Evolutionary conservation across 106 monocot species (phyloP).

Genomic region (Apostasia ramifera): DNA sequence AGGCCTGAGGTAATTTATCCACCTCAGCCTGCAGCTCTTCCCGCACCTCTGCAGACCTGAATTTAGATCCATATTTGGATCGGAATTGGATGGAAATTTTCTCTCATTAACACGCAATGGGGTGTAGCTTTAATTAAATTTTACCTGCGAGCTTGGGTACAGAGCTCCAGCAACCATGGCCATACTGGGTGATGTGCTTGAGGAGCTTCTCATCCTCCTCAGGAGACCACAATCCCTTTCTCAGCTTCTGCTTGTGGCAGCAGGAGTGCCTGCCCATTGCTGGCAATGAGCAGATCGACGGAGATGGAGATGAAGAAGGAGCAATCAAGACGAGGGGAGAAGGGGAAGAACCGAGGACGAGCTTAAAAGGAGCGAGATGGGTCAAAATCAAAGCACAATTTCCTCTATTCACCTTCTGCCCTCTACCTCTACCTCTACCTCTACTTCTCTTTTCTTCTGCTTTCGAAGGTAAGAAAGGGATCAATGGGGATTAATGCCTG

Average conservation of each 20-base stretch:
- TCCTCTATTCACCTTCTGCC: too few species aligned
- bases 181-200: conserved; percentile 25
- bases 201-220: conserved; percentile 42
- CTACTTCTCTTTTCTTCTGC: neutral
- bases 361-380: neutral
- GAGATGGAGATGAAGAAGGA: neutral
- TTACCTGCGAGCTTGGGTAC: conserved; percentile 43
- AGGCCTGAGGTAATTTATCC: conserved; percentile 85
- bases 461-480: neutral
- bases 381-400: neutral
- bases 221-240: conserved; percentile 38
- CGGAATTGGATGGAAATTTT: neutral
- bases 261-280: conserved; percentile 39
- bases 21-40: conserved; percentile 88
- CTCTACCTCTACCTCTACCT: neutral
- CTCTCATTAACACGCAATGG: neutral
- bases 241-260: conserved; percentile 39
- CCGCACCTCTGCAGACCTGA: conserved; percentile 82
- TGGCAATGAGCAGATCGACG: neutral
- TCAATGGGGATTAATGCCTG: neutral
- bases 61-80: neutral
- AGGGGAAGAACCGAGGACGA: neutral
- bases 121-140: neutral
- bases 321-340: neutral
- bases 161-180: conserved; percentile 41